Evolutionary conservation across 1,139 yeast genomes (phyloP), one percentile per base, ranked within the genome.

Genomic region (Yarrowia galli): DNA sequence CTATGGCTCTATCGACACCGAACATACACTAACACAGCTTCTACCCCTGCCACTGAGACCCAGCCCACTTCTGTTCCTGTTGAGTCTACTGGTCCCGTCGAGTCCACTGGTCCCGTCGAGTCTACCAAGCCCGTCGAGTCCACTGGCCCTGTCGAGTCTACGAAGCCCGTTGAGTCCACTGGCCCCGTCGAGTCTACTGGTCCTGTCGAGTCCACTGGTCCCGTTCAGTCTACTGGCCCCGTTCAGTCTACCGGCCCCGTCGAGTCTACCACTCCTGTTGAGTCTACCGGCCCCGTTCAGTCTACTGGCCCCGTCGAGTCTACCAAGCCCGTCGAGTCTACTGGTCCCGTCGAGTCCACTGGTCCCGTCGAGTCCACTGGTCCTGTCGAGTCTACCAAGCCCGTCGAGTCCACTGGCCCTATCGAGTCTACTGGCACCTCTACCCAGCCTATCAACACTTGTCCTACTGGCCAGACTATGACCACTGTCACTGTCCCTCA

Each of bases 401-500:
- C 48, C 13, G 15, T 15, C n/a, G 42, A 15, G 42, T 22, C 32
- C 23, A 6, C 54, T 32, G 10, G 10, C 13, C 40, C 40, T 32
- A 13, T 42, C 10, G 58, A 35, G 42, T 6, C 40, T 13, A 16
- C 54, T 32, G 40, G 23, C 16, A 3, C 40, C 9, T 18, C 54
- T 20, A 12, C 43, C 58, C 32, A 10, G 28, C 32, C 32, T 28
- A 5, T 28, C 32, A 3, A 3, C 43, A 49, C 56, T 13, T 35
- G 42, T 23, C 60, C 60, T 15, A 22, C 45, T 16, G 43, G 45
- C 16, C 16, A 36, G 45, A 38, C 45, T n/a, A 22, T 22, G 45
- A 22, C 45, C 20, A 36, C 60, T 16, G 35, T 36, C 35, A 36
- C 60, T 12, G 32, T 22, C 2, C 58, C 58, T 16, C 42, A 36